These are phyloP conservation scores for Rhipidocladum racemiflorum DNA, from an alignment of 176 grass and related monocot species.

Conservation along the genomic window DNA sequence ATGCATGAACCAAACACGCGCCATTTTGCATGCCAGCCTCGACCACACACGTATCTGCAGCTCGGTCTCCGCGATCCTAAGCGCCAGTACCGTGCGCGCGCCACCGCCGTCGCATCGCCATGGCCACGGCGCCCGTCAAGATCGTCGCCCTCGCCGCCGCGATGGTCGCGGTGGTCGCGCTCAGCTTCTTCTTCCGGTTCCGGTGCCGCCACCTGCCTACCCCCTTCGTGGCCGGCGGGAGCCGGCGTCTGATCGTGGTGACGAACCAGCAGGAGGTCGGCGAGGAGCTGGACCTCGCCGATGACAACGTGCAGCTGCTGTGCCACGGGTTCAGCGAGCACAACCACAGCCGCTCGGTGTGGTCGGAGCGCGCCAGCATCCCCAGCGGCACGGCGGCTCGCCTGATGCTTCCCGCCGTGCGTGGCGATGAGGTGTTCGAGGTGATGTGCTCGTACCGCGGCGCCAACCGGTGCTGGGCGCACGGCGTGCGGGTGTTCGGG, in stretches of 20 bases:
- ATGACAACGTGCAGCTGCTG: slow-evolving; percentile 46
- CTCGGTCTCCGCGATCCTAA: neutral
- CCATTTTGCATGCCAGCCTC: slow-evolving; percentile 43
- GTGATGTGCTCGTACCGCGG: slow-evolving; percentile 59
- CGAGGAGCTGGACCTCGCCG: slow-evolving; percentile 50
- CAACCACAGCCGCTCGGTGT: slow-evolving; percentile 21
- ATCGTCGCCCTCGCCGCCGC: slow-evolving; percentile 39
- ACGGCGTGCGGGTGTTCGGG: slow-evolving; percentile 38
- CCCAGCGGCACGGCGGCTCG: slow-evolving; percentile 14
- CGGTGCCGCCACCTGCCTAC: slow-evolving; percentile 32
- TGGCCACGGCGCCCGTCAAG: slow-evolving; percentile 52
- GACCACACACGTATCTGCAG: slow-evolving; percentile 24
- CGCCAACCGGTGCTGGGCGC: slow-evolving; percentile 59
- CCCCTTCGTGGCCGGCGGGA: neutral
- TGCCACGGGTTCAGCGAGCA: slow-evolving; percentile 57
- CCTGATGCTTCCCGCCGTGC: slow-evolving; percentile 37
- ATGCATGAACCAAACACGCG: slow-evolving; percentile 27
- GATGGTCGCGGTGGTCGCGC: slow-evolving; percentile 24
- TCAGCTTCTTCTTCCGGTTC: slow-evolving; percentile 41
- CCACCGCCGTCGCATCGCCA: slow-evolving; percentile 21
- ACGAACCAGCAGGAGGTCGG: slow-evolving; percentile 55
- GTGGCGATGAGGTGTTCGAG: slow-evolving; percentile 61
- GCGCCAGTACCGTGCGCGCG: neutral
- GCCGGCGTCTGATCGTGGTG: slow-evolving; percentile 24
- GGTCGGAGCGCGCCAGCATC: slow-evolving; percentile 40